These are phyloP conservation scores for Asterochloris erici DNA, from an alignment of 139 green algal genomes.

Conservation along the genomic window DNA sequence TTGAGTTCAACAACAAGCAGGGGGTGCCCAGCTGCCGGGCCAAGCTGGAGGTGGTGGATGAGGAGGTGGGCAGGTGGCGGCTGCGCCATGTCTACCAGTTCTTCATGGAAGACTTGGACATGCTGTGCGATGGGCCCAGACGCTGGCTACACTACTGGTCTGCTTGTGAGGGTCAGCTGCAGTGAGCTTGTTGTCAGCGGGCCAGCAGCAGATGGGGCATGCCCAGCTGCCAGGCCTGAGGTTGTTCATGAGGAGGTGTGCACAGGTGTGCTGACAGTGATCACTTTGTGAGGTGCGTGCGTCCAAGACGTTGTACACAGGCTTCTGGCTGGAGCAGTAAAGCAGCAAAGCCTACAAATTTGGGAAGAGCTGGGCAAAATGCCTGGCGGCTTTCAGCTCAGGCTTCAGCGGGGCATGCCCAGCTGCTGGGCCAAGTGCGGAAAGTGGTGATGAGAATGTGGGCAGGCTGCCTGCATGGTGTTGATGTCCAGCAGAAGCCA, in stretches of 20 bases:
- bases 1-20: constrained; percentile 30
- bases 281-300: no score
- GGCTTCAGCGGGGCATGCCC: no score
- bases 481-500: no score
- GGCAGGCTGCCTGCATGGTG: no score
- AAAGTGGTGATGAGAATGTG: no score
- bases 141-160: background rate
- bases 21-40: constrained; percentile 11
- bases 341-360: no score
- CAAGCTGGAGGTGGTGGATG: constrained; percentile 67
- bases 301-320: no score
- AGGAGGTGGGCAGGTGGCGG: constrained; percentile 28
- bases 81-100: background rate
- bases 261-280: no score
- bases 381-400: no score
- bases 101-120: background rate
- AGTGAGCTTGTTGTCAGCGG: background rate
- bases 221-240: background rate
- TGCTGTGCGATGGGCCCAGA: background rate
- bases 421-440: no score
- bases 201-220: background rate
- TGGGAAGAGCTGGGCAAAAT: no score
- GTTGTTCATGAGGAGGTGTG: background rate
- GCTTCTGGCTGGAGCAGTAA: no score
- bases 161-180: background rate